Percentiles rank a stretch among this genome's conserved stretches.
Conservation (phyloP, 1,284 basidiomycete species). For the Pseudozyma pruni region DNA sequence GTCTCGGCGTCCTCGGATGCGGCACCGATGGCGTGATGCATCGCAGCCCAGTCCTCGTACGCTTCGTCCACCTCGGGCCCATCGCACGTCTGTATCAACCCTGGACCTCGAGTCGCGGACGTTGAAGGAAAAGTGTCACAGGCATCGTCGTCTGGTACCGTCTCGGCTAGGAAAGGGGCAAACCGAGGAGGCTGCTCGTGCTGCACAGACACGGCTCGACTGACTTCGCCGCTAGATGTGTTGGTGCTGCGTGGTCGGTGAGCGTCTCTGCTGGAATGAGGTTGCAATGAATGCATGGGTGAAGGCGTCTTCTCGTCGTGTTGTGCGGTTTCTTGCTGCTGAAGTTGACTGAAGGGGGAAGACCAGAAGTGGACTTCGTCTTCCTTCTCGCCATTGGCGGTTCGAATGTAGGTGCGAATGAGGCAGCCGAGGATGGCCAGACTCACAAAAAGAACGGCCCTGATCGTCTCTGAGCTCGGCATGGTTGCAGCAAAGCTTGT, state of each 20-base stretch:
- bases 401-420: constrained; percentile 46
- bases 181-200: constrained; percentile 39
- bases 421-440: constrained; percentile 40
- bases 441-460: constrained; percentile 37
- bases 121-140: background rate
- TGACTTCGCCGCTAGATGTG: constrained; percentile 43
- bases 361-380: constrained; percentile 46
- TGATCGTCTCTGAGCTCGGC: constrained; percentile 33
- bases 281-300: background rate
- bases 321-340: background rate
- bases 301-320: background rate
- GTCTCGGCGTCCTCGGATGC: constrained; percentile 35
- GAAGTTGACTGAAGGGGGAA: constrained; percentile 24
- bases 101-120: background rate
- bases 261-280: background rate
- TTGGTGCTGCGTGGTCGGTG: constrained; percentile 22
- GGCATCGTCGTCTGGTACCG: background rate
- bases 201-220: constrained; percentile 34
- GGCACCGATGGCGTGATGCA: constrained; percentile 41
- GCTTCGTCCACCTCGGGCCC: constrained; percentile 29
- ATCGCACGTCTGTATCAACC: background rate
- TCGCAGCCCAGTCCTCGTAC: constrained; percentile 47
- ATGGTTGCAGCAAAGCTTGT: constrained; percentile 19
- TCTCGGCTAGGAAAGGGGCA: constrained; percentile 24
- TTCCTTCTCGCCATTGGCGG: constrained; percentile 43